These are phyloP conservation scores for Tetraselmis chui DNA, from an alignment of 139 green algal genomes.

Conservation along the genomic window DNA sequence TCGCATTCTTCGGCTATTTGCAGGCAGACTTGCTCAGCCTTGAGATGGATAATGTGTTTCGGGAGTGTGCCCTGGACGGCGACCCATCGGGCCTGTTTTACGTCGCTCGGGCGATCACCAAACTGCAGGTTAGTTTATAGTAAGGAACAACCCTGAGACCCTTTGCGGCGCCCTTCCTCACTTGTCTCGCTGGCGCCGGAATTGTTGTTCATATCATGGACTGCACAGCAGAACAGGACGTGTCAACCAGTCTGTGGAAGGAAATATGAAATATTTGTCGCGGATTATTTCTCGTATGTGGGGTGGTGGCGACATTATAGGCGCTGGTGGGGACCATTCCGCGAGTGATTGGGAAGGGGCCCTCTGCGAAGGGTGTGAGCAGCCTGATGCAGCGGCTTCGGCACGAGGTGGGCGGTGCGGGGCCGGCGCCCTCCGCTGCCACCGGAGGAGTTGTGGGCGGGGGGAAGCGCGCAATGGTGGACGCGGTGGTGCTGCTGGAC, in stretches of 20 bases:
- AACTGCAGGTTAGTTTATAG: slow-evolving; percentile 80
- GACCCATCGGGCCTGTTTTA: slow-evolving; percentile 63
- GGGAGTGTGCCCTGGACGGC: slow-evolving; percentile 55
- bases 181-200: no score
- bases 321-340: slow-evolving; percentile 55
- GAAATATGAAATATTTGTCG: no score
- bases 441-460: no score
- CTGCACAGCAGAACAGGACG: no score
- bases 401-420: slow-evolving; percentile 42
- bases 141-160: no score
- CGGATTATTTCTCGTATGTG: no score
- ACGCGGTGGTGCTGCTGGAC: slow-evolving; percentile 57
- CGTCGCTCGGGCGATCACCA: slow-evolving; percentile 55
- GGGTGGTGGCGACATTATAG: no score
- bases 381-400: slow-evolving; percentile 64
- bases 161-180: no score
- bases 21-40: slow-evolving; percentile 77
- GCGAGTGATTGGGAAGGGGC: slow-evolving; percentile 68
- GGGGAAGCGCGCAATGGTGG: neutral
- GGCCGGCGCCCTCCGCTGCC: slow-evolving; percentile 12
- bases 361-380: slow-evolving; percentile 51
- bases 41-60: slow-evolving; percentile 60
- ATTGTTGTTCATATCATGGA: no score
- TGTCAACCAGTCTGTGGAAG: no score
- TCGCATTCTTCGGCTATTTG: no score